Evolutionary conservation across 1,284 basidiomycete species (phyloP).

Genomic region (Boletus mariae): DNA sequence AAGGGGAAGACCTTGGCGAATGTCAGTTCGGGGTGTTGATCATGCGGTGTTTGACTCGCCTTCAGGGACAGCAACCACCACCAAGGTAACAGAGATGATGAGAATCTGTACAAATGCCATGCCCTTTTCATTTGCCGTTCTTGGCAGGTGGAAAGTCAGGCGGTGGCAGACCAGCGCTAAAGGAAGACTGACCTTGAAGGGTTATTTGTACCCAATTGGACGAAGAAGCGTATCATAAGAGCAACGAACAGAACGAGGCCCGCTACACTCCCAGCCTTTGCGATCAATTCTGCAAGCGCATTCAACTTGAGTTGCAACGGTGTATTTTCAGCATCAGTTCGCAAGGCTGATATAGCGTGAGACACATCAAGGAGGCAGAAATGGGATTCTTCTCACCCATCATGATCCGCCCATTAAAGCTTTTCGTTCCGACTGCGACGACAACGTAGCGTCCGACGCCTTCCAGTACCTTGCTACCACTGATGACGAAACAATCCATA

Average conservation of each 20-base stretch:
- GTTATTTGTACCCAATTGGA: constrained; percentile 65
- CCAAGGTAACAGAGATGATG: constrained; percentile 91
- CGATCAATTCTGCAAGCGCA: constrained; percentile 88
- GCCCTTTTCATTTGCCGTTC: constrained; percentile 79
- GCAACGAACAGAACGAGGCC: constrained; percentile 81
- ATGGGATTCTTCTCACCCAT: constrained; percentile 60
- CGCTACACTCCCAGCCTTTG: constrained; percentile 81
- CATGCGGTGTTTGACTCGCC: constrained; percentile 39
- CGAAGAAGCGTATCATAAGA: constrained; percentile 94
- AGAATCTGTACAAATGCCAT: constrained; percentile 92
- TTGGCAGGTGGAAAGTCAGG: constrained; percentile 23
- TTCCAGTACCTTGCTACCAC: constrained; percentile 93
- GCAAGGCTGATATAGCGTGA: constrained; percentile 53
- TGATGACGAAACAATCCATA: constrained; percentile 90
- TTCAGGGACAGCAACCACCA: constrained; percentile 98
- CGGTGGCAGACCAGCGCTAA: neutral
- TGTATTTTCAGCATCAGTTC: constrained; percentile 80
- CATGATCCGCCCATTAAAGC: constrained; percentile 95
- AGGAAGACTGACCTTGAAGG: constrained; percentile 43
- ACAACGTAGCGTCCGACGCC: constrained; percentile 93
- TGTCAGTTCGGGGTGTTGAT: constrained; percentile 9
- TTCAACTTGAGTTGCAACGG: constrained; percentile 96
- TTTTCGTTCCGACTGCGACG: constrained; percentile 87
- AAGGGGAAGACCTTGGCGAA: constrained; percentile 73
- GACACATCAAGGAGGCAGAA: constrained; percentile 4